Conservation (phyloP, 345 rosid genomes). For the Noccaea bulbosa region DNA sequence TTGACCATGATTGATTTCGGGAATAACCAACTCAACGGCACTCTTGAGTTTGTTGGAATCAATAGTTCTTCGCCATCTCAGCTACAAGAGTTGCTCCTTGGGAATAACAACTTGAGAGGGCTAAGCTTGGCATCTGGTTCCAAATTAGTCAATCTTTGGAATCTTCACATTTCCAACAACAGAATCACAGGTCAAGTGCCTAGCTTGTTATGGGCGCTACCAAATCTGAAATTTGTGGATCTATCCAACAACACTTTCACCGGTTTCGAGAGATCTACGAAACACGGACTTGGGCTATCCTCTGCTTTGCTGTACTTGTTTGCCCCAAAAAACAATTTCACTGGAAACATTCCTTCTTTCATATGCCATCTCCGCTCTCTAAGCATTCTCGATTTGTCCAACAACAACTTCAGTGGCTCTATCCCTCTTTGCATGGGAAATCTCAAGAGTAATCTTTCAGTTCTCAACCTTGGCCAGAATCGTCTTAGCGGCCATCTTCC, state of each 20-base stretch:
- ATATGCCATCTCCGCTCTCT: background rate
- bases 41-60: too few species aligned
- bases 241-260: conserved; percentile 15
- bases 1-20: background rate
- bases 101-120: conserved; percentile 39
- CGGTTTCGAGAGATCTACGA: background rate
- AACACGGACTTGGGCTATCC: too few species aligned
- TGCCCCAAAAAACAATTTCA: conserved; percentile 3
- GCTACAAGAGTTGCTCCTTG: background rate
- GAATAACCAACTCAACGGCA: background rate
- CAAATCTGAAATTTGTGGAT: background rate
- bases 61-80: background rate
- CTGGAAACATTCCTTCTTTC: background rate
- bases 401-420: background rate
- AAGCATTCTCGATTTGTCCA: background rate
- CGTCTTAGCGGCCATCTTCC: background rate
- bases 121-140: conserved; percentile 22
- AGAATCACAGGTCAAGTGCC: conserved; percentile 27
- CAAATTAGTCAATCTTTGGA: background rate
- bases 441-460: background rate
- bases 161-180: background rate
- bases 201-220: conserved; percentile 3
- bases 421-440: background rate
- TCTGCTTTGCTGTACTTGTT: too few species aligned
- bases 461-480: background rate